phyloP scores from a whole-genome alignment of 805 yeast species.

The Myxozyma neotropica region DNA sequence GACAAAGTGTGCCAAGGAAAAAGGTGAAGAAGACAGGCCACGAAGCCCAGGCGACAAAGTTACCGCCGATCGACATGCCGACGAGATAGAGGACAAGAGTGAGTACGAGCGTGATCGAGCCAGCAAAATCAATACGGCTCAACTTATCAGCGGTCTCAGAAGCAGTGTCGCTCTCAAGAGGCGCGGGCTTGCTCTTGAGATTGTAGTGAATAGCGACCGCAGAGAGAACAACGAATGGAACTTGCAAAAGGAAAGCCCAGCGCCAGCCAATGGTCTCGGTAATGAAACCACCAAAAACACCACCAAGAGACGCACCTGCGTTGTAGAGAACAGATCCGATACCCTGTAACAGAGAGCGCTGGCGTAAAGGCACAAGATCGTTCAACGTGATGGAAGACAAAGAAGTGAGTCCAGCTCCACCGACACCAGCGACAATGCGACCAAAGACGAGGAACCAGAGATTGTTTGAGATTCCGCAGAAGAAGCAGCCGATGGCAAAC shows the following conservation, averaged over 20 bases:
- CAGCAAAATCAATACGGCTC: conserved; percentile 64
- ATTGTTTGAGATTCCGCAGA: conserved; percentile 49
- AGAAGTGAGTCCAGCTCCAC: conserved; percentile 74
- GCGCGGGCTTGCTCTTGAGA: conserved; percentile 54
- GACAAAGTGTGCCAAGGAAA: conserved; percentile 41
- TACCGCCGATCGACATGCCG: conserved; percentile 70
- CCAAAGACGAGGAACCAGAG: conserved; percentile 35
- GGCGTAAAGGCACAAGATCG: conserved; percentile 66
- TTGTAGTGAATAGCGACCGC: conserved; percentile 69
- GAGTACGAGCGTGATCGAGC: conserved; percentile 60
- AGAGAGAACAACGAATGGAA: conserved; percentile 55
- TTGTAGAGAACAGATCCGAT: conserved; percentile 66
- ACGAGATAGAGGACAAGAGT: conserved; percentile 61
- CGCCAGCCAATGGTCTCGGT: conserved; percentile 59
- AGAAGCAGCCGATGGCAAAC: conserved; percentile 55
- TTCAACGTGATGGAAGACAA: conserved; percentile 68
- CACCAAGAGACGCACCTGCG: conserved; percentile 65
- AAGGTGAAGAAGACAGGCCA: conserved; percentile 46
- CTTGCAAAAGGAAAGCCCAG: conserved; percentile 39
- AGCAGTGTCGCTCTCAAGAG: conserved; percentile 57
- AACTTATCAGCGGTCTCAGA: conserved; percentile 39
- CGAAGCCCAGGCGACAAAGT: conserved; percentile 53
- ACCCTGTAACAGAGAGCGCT: conserved; percentile 73
- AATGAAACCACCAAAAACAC: conserved; percentile 48
- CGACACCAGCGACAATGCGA: conserved; percentile 72